Base-by-base conservation (phyloP, 1,284 basidiomycete genomes). In the Boletellus deceptivus region DNA sequence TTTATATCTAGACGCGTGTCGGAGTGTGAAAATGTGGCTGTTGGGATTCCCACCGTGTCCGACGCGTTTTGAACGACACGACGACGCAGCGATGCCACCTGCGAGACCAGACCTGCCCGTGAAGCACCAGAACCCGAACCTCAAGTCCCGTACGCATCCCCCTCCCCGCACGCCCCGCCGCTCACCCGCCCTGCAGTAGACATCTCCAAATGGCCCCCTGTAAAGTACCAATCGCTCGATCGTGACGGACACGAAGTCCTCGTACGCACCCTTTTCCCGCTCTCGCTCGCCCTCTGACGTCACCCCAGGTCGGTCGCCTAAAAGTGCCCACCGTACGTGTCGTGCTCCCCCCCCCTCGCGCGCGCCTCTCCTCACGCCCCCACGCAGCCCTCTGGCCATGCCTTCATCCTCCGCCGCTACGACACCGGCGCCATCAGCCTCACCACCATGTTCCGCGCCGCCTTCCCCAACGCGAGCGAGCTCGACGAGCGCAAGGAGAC, bases 401-500 rank as follows among this genome's bases (percentile, higher is more conserved):
- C 93, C n/a, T 96, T 96, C 70, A 90, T 98, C 66, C 86, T 98
- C 50, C 85, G 93, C 56, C 86, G 96, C 54, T 97, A 93, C 66
- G 96, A 99, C 74, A 98, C 96, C 6, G 86, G 93, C 57, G 95
- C 95, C 22, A 82, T 99, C 70, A 93, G 91, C 53, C 85, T 96
- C 17, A 97, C 94, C 6, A 97, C 96, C 55, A 97, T 99, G 92
- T 98, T 93, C 77, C 91, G 93, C 59, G 93, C 95, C 24, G 93
- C 95, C 0, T 99, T 95, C 73, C 96, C 97, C 9, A 83, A 77
- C 48, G 90, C 94, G 1, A 74, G 78, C 29, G 91, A 93, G 3
- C 78, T 80, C 41, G 85, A 88, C 18, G 96, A 98, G 72, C 84
- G 83, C 64, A 74, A 73, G 29, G 96, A 99, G 72, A 82, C 91